Conservation (phyloP, 331 rosid species). For the Arachis monticola region DNA sequence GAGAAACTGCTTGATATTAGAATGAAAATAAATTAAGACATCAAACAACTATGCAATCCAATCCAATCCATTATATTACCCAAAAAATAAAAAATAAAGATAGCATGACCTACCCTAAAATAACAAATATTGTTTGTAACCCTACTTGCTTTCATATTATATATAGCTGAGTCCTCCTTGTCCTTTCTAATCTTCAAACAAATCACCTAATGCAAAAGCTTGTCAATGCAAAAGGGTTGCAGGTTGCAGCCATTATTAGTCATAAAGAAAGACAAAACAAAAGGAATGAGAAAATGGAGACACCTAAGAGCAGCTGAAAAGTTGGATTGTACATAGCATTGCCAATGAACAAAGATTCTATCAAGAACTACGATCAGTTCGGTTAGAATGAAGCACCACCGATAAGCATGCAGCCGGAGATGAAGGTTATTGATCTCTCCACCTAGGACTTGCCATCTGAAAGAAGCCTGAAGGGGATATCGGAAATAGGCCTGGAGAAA, state of each 20-base stretch:
- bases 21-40: not conserved
- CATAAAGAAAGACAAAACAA: slow-evolving; percentile 26
- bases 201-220: slow-evolving; percentile 50
- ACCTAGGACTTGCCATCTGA: slow-evolving; percentile 71
- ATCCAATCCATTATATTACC: slow-evolving; percentile 43
- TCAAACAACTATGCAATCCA: slow-evolving; percentile 35
- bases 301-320: slow-evolving; percentile 19
- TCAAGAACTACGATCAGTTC: slow-evolving; percentile 30
- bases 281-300: slow-evolving; percentile 33
- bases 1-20: slow-evolving; percentile 3
- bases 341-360: slow-evolving; percentile 28
- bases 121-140: slow-evolving; percentile 44
- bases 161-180: slow-evolving; percentile 39
- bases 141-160: slow-evolving; percentile 57
- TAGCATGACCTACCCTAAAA: slow-evolving; percentile 46
- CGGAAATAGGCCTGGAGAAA: slow-evolving; percentile 74
- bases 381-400: slow-evolving; percentile 31
- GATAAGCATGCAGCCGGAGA: slow-evolving; percentile 27
- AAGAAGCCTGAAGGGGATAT: slow-evolving; percentile 70
- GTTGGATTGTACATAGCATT: slow-evolving; percentile 41
- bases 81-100: slow-evolving; percentile 13
- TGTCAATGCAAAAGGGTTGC: slow-evolving; percentile 34
- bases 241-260: slow-evolving; percentile 45
- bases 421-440: slow-evolving; percentile 62
- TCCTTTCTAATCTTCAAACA: slow-evolving; percentile 52